These are phyloP conservation scores for Rhamnella rubrinervis DNA, from an alignment of 331 rosid species.

Conservation along the genomic window DNA sequence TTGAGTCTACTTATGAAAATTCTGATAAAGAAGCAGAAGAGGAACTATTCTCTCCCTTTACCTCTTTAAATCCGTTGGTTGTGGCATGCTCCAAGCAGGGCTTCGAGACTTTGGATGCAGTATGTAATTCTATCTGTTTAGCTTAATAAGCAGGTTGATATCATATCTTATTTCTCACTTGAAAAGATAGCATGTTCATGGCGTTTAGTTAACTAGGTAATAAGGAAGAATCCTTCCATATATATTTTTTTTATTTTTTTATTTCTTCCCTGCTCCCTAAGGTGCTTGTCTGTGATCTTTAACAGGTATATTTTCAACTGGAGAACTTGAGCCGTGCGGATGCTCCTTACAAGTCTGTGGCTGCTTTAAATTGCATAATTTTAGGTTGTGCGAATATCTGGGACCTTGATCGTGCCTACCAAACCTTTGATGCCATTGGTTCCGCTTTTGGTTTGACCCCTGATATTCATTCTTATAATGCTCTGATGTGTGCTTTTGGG, in stretches of 20 bases:
- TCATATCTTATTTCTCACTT: background rate
- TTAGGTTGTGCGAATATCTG: slow-evolving; percentile 96
- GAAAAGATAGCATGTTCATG: background rate
- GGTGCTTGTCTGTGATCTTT: slow-evolving; percentile 14
- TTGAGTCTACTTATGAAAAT: slow-evolving; percentile 63
- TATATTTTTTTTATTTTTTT: background rate
- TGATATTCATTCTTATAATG: slow-evolving; percentile 87
- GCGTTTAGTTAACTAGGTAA: background rate
- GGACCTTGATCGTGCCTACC: slow-evolving; percentile 98
- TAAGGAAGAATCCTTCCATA: background rate
- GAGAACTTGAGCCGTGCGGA: slow-evolving; percentile 76
- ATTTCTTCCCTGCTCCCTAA: slow-evolving; percentile 23
- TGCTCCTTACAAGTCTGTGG: slow-evolving; percentile 80
- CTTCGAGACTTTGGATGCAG: slow-evolving; percentile 86
- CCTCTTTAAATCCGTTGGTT: slow-evolving; percentile 81
- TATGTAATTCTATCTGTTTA: slow-evolving; percentile 44
- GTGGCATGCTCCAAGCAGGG: slow-evolving; percentile 85
- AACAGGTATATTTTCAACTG: slow-evolving; percentile 91
- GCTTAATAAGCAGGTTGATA: slow-evolving; percentile 18
- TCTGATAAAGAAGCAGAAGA: slow-evolving; percentile 51
- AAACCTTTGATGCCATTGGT: slow-evolving; percentile 88
- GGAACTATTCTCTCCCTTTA: slow-evolving; percentile 86
- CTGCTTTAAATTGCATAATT: slow-evolving; percentile 83
- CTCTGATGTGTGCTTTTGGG: slow-evolving; percentile 82
- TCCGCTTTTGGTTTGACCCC: slow-evolving; percentile 81